These are phyloP conservation scores for Ambrosiella beaveri DNA, from an alignment of 2,329 filamentous ascomycete species.

Conservation along the genomic window DNA sequence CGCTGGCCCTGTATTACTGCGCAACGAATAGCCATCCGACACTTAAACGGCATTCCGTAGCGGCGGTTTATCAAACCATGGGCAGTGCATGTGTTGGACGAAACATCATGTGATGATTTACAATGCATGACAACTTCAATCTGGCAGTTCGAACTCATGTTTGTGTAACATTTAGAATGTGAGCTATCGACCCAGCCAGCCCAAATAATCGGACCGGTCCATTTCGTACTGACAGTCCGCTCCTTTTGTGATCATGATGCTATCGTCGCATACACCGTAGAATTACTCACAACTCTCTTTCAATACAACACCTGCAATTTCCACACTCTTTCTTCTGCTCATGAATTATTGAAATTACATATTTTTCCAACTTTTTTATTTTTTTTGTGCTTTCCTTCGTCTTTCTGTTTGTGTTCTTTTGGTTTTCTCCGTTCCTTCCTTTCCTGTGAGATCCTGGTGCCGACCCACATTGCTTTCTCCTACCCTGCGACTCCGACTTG, in stretches of 20 bases:
- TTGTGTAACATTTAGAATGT: background rate
- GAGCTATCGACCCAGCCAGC: background rate
- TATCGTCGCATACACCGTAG: too few species aligned
- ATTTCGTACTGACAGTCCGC: too few species aligned
- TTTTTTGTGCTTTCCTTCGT: background rate
- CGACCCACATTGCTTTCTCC: background rate
- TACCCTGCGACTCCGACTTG: background rate
- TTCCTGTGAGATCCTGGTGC: background rate
- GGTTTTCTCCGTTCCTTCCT: background rate
- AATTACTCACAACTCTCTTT: too few species aligned
- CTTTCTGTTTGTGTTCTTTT: background rate
- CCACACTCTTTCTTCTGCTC: too few species aligned
- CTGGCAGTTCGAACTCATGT: background rate
- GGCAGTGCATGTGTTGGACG: background rate
- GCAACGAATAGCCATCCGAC: background rate
- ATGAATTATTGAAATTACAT: background rate
- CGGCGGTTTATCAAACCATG: background rate
- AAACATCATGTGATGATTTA: background rate
- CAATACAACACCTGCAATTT: too few species aligned
- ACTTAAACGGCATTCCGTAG: background rate
- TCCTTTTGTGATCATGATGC: too few species aligned
- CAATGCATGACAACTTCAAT: background rate
- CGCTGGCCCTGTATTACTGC: background rate
- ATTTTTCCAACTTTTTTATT: background rate
- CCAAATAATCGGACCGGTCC: too few species aligned